A percentile compares a stretch with the other conserved stretches of the same genome.
Evolutionary conservation across 2,329 filamentous ascomycete genomes (phyloP).

Genomic region (Cadophora sp.): DNA sequence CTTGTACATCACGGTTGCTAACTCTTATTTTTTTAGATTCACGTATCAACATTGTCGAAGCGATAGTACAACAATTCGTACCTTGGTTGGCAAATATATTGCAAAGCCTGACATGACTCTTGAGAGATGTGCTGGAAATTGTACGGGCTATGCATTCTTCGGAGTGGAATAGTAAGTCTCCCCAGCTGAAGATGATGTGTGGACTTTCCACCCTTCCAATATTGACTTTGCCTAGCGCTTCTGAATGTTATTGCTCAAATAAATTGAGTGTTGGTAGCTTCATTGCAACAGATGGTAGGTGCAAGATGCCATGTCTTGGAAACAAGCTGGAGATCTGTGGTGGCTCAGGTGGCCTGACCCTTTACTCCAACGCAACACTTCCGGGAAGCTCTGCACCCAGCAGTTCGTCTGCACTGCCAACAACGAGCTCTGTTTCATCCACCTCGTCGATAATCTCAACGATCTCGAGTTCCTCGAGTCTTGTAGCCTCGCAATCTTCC

Average conservation of each 20-base stretch:
- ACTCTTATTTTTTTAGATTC: conserved; percentile 19
- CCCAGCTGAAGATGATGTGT: not conserved
- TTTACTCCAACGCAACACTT: conserved; percentile 17
- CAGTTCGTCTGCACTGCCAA: not conserved
- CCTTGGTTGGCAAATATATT: conserved; percentile 26
- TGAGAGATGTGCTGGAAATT: conserved; percentile 43
- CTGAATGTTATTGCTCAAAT: conserved; percentile 45
- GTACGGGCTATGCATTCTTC: conserved; percentile 44
- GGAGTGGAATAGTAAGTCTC: conserved; percentile 46
- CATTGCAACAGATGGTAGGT: conserved; percentile 23
- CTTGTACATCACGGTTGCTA: not conserved
- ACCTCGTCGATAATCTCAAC: not conserved
- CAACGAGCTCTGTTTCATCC: not conserved
- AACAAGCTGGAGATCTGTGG: conserved; percentile 22
- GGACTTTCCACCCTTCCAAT: not conserved
- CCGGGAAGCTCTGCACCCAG: conserved; percentile 15
- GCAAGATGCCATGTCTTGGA: conserved; percentile 35
- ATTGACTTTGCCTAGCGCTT: not conserved
- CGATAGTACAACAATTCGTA: conserved; percentile 35
- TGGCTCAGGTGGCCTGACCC: conserved; percentile 19
- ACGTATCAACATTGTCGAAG: conserved; percentile 45
- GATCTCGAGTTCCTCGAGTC: not conserved
- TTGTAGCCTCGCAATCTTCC: not conserved
- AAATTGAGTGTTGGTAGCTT: conserved; percentile 25
- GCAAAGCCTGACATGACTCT: conserved; percentile 41